Evolutionary conservation across 306 rosid genomes (phyloP).

Genomic region (Ormosia emarginata): DNA sequence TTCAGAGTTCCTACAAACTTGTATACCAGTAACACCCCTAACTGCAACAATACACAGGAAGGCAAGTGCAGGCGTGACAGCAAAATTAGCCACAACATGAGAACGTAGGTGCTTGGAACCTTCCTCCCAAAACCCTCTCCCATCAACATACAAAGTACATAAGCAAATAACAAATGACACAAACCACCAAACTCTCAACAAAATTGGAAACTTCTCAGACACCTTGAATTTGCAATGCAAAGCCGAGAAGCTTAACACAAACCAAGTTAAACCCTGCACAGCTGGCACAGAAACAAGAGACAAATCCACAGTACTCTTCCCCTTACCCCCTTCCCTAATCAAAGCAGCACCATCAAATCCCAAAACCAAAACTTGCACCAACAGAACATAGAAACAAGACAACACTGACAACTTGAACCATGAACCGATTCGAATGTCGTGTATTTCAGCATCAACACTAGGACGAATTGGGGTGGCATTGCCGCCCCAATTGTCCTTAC

Average conservation of each 20-base stretch:
- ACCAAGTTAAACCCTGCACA: constrained; percentile 72
- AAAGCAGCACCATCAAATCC: constrained; percentile 70
- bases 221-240: constrained; percentile 72
- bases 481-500: constrained; percentile 53
- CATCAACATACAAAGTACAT: constrained; percentile 77
- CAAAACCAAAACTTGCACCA: constrained; percentile 72
- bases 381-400: constrained; percentile 74
- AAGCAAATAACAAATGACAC: constrained; percentile 63
- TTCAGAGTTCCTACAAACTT: constrained; percentile 54
- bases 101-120: constrained; percentile 48
- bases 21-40: constrained; percentile 76
- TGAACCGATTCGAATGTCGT: constrained; percentile 49
- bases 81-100: constrained; percentile 79
- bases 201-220: constrained; percentile 63
- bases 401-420: constrained; percentile 60
- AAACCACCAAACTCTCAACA: constrained; percentile 84
- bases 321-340: constrained; percentile 29
- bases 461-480: constrained; percentile 43
- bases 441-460: constrained; percentile 39
- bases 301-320: constrained; percentile 42
- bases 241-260: constrained; percentile 64
- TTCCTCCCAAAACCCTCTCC: constrained; percentile 55
- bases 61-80: constrained; percentile 76
- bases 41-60: constrained; percentile 66
- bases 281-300: constrained; percentile 53